Base-by-base conservation (phyloP, 805 yeast species). In the Starmerella floris region DNA sequence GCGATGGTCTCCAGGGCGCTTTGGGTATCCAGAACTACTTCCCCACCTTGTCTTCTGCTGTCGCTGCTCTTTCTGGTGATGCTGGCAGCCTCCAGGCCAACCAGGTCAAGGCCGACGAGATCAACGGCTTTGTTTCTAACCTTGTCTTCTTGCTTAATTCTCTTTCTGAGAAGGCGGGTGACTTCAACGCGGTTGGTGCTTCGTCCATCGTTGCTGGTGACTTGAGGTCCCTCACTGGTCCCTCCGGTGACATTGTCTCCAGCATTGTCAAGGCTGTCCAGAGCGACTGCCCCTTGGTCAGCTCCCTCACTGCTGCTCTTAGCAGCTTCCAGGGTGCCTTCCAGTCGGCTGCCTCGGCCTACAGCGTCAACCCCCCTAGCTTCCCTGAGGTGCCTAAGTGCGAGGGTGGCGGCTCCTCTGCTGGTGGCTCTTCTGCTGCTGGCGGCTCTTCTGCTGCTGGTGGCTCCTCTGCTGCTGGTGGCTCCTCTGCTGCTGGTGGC, bases 1-100 rank as follows among this genome's bases (percentile, higher is more conserved):
- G 41, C 20, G 43, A 42, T 16, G 61, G 62, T 32, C 43, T 57
- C 15, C 21, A 23, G 13, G 61, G 56, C 30, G 62, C 62, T 16
- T 53, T 57, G 17, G 50, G 42, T 33, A 57, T 58, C 44, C 62
- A 58, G 56, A 35, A 41, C 35, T 35, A 44, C 39, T 54, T 44
- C 50, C 46, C 46, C 5, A 39, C 48, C 11, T 41, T 57, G 28
- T 44, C 49, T 32, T 13, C 26, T 16, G 56, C 53, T 30, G 44
- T 55, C 23, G 38, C 22, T 20, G 36, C 45, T 28, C 48, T 52
- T 5, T 30, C 40, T 34, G 25, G 35, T 20, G 43, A 23, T 22
- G 49, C 37, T 16, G 39, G 31, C 23, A 27, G 41, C 23, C 23
- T 43, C 21, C n/a, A 47, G n/a, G 35, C 43, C 32, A 23, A 33